Percentiles rank a stretch among this genome's conserved stretches.
These are phyloP conservation scores for Pseudocercospora musae DNA, from an alignment of 2,329 filamentous ascomycete species.

Conservation along the genomic window DNA sequence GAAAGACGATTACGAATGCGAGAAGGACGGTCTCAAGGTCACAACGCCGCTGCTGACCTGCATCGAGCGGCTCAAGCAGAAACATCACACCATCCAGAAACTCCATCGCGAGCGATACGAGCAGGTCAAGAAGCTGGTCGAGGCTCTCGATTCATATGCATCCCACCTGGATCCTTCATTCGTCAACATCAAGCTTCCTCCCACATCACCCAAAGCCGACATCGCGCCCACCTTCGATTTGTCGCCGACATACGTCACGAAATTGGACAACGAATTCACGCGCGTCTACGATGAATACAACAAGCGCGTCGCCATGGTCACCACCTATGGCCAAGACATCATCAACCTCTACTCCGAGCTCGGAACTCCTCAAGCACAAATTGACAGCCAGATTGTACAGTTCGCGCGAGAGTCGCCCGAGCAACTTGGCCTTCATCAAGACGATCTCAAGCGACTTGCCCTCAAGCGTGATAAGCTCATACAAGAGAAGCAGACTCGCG, in stretches of 20 bases:
- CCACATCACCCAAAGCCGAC: conserved; percentile 70
- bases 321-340: conserved; percentile 73
- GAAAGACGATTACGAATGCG: conserved; percentile 61
- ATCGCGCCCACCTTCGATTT: conserved; percentile 84
- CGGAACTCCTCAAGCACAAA: conserved; percentile 89
- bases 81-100: conserved; percentile 74
- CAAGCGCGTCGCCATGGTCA: conserved; percentile 72
- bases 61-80: conserved; percentile 77
- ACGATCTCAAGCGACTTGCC: conserved; percentile 72
- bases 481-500: conserved; percentile 83
- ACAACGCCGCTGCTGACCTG: conserved; percentile 82
- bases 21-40: conserved; percentile 67
- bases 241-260: conserved; percentile 82
- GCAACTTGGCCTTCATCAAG: conserved; percentile 85
- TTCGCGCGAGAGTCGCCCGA: conserved; percentile 87
- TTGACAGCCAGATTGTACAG: conserved; percentile 81
- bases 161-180: conserved; percentile 91
- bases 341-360: conserved; percentile 95
- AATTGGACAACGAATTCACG: conserved; percentile 86
- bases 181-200: conserved; percentile 79
- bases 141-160: conserved; percentile 92
- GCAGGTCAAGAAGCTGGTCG: conserved; percentile 91
- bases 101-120: conserved; percentile 89
- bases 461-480: conserved; percentile 75
- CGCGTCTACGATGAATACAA: conserved; percentile 96